A percentile compares a stretch with the other conserved stretches of the same genome.
These are phyloP conservation scores for Ambrosia hybrid DNA, from an alignment of 140 eudicot genomes.

Conservation along the genomic window DNA sequence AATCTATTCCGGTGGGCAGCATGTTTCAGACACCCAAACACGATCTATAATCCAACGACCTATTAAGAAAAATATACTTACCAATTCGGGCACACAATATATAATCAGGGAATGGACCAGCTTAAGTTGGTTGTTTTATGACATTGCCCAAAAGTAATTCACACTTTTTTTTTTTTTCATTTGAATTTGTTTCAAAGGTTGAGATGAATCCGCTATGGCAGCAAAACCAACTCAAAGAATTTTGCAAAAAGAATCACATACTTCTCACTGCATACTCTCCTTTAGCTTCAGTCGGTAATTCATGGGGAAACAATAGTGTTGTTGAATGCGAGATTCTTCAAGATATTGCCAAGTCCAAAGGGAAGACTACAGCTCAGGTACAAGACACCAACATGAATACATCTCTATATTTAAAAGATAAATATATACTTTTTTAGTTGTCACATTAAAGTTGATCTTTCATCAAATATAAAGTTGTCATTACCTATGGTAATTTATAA, in stretches of 20 bases:
- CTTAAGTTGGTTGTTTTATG: too few relatives aligned
- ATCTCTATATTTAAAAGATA: not conserved
- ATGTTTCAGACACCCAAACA: too few relatives aligned
- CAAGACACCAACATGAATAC: not conserved
- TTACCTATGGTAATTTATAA: too few relatives aligned
- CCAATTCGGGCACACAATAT: too few relatives aligned
- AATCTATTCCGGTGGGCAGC: too few relatives aligned
- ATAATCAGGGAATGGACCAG: too few relatives aligned
- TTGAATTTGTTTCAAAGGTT: constrained; percentile 5
- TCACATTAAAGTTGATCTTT: not conserved
- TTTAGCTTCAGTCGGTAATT: constrained; percentile 16
- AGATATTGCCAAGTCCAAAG: constrained; percentile 24
- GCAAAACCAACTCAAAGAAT: constrained; percentile 17
- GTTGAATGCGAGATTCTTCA: constrained; percentile 10
- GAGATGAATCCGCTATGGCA: constrained; percentile 33
- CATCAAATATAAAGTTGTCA: not conserved
- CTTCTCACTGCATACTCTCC: constrained; percentile 17
- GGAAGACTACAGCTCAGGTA: constrained; percentile 26
- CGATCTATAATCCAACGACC: too few relatives aligned
- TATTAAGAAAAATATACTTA: too few relatives aligned
- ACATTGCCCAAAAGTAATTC: too few relatives aligned
- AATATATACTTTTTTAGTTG: not conserved
- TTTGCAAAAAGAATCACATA: constrained; percentile 22
- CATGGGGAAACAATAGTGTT: constrained; percentile 24
- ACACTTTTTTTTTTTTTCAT: too few relatives aligned